Evolutionary conservation across 1,139 yeast genomes (phyloP), one percentile per base, ranked within the genome.

Genomic region (Scheffersomyces stambukii): DNA sequence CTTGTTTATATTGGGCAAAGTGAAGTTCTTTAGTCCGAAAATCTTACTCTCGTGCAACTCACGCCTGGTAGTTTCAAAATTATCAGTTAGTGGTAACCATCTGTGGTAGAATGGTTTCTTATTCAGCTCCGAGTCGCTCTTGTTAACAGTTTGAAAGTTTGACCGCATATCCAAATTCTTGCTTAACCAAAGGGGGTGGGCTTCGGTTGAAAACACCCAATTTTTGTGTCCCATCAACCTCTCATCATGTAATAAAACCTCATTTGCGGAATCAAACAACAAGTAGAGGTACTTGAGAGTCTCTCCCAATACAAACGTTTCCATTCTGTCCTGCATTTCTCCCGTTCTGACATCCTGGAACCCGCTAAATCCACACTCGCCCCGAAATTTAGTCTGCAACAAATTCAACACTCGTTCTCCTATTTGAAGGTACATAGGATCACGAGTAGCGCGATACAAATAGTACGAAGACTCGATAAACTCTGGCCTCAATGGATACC

Each of bases 401-500:
- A 79, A 75, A 4, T 67, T 46, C 36, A 89, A 52, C 2, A 84
- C 62, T 14, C 76, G 62, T 32, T 73, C 74, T 1, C 96, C 97
- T 16, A 86, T 73, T 33, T 81, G 77, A 15, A 88, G 55, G 50
- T 80, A 88, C 53, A 86, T 68, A 2, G 96, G 96, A 49, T 89
- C 97, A 36, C 64, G 70, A 0, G 96, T 89, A 1, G 96, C 95
- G 27, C 83, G 64, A 47, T 82, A 88, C 12, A 89, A 58, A 46
- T 81, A 81, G 52, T 86, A 89, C 0, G 94, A 85, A 0, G 95
- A 82, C 50, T 89, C 97, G 21, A 85, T 69, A 44, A 88, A 85
- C 46, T 89, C 97, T 0, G 97, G 97, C 32, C 97, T 59, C 30
- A 89, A 61, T 1, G 96, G 95, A 47, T 86, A 89, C 96, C 96